Evolutionary conservation across 768 basidiomycete genomes (phyloP).

Genomic region (Lepiota subincarnata): DNA sequence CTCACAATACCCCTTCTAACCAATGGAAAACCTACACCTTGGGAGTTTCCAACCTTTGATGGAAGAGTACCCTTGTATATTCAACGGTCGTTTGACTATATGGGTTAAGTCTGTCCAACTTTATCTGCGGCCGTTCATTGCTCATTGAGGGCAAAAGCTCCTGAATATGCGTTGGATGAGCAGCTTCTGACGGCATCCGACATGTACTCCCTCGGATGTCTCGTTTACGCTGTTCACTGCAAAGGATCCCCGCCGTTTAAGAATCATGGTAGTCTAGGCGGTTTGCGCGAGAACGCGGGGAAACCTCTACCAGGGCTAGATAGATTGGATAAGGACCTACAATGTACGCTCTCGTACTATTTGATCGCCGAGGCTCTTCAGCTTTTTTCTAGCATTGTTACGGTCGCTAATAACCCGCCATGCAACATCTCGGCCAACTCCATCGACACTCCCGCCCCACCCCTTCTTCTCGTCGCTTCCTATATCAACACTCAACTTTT

Average conservation of each 20-base stretch:
- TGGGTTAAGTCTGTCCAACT: constrained; percentile 53
- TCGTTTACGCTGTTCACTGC: constrained; percentile 89
- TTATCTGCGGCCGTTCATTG: not conserved
- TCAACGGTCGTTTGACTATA: constrained; percentile 93
- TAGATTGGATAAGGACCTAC: constrained; percentile 65
- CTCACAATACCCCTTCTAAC: constrained; percentile 74
- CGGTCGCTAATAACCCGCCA: constrained; percentile 78
- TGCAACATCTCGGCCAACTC: constrained; percentile 67
- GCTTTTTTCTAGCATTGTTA: constrained; percentile 59
- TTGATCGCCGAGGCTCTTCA: not conserved
- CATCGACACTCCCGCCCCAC: constrained; percentile 75
- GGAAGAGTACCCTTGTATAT: constrained; percentile 72
- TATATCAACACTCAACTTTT: constrained; percentile 92
- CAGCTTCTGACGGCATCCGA: constrained; percentile 83
- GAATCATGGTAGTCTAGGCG: constrained; percentile 72
- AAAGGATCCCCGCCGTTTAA: constrained; percentile 85
- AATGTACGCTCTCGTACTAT: constrained; percentile 41
- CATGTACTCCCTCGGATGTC: constrained; percentile 88
- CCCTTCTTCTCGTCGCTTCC: constrained; percentile 94
- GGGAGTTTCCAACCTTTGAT: constrained; percentile 91
- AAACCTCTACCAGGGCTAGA: constrained; percentile 60
- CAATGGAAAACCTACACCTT: constrained; percentile 71
- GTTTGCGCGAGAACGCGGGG: constrained; percentile 66
- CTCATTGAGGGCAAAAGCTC: constrained; percentile 46
- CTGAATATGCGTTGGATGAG: constrained; percentile 93